phyloP scores from a whole-genome alignment of 306 rosid genomes.

The Luffa aegyptiaca region DNA sequence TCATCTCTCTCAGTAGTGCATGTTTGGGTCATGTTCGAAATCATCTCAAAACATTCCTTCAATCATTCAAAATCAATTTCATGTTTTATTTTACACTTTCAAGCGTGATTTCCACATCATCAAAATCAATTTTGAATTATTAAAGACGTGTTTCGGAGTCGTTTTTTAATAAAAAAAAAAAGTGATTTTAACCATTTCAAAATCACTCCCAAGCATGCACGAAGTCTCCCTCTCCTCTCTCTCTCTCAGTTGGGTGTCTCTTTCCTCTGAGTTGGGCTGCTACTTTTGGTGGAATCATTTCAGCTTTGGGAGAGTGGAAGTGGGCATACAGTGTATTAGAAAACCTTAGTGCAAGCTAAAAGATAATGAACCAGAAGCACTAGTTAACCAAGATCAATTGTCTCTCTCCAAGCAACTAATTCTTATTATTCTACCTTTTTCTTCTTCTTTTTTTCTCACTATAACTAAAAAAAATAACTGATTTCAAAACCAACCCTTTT shows the following conservation, averaged over 20 bases:
- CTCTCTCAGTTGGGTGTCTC: neutral
- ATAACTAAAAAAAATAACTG: neutral
- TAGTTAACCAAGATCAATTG: neutral
- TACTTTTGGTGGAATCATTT: neutral
- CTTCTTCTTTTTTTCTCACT: neutral
- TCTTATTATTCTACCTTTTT: no score
- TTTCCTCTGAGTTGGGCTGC: neutral
- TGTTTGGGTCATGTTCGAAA: no score
- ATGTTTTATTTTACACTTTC: no score
- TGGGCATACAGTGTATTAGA: neutral
- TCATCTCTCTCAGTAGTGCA: neutral
- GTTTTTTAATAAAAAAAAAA: no score
- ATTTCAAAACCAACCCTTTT: neutral
- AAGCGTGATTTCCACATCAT: no score
- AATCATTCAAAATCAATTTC: no score
- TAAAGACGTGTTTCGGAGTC: no score
- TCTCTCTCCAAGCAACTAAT: neutral
- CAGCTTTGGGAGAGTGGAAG: neutral
- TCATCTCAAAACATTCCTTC: no score
- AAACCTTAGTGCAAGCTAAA: neutral
- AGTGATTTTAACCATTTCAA: no score
- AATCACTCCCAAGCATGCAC: no score
- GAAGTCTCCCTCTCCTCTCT: no score
- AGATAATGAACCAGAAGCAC: neutral
- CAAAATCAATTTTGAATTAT: no score